Conservation (phyloP, 768 basidiomycete genomes). For the Boletus pseudopeckii region DNA sequence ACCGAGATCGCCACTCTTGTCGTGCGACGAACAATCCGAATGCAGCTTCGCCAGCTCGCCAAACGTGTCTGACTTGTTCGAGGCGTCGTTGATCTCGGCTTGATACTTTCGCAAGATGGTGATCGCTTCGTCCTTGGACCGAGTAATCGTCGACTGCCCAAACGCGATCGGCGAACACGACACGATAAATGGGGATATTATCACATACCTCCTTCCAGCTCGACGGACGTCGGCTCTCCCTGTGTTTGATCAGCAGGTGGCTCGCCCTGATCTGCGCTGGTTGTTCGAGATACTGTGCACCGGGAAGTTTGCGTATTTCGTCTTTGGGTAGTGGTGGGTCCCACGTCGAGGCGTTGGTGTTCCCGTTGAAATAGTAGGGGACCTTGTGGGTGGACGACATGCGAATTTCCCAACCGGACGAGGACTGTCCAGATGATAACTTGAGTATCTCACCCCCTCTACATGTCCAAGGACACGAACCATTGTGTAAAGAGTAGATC, state of each 20-base stretch:
- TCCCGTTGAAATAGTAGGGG: conserved; percentile 85
- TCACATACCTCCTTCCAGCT: conserved; percentile 79
- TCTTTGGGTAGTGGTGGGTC: conserved; percentile 64
- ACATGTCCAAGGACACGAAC: conserved; percentile 12
- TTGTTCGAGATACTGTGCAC: conserved; percentile 51
- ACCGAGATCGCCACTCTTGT: conserved; percentile 83
- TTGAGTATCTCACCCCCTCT: conserved; percentile 9
- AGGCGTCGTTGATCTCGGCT: conserved; percentile 48
- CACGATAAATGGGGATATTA: background rate
- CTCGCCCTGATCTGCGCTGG: conserved; percentile 80
- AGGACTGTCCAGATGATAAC: conserved; percentile 11
- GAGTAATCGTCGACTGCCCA: conserved; percentile 61
- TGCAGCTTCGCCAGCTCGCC: conserved; percentile 68
- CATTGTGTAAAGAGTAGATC: conserved; percentile 19
- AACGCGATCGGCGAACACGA: background rate
- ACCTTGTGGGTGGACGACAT: conserved; percentile 73
- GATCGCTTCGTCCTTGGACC: conserved; percentile 86
- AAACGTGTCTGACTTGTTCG: conserved; percentile 55
- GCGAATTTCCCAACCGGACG: conserved; percentile 74
- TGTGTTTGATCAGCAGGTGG: conserved; percentile 92
- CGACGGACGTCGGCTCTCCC: conserved; percentile 68
- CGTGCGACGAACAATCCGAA: conserved; percentile 89
- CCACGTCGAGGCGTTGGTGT: conserved; percentile 76
- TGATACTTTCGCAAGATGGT: conserved; percentile 67
- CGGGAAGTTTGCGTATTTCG: conserved; percentile 60